Evolutionary conservation across 768 basidiomycete species (phyloP).

Genomic region (Multifurca ochricompacta): DNA sequence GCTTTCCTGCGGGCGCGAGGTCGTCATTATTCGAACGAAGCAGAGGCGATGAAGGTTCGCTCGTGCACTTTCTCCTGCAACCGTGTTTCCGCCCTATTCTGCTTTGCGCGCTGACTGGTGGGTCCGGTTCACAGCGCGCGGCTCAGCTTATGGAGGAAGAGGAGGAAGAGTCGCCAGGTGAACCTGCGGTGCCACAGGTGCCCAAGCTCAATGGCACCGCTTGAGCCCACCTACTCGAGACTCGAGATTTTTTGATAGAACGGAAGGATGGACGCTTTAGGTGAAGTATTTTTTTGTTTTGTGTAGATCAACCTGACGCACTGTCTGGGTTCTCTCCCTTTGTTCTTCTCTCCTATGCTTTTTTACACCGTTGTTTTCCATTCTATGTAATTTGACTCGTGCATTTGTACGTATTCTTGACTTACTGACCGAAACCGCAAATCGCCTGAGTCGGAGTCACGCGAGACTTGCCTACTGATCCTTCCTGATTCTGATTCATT

Average conservation of each 20-base stretch:
- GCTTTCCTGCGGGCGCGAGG: slow-evolving; percentile 75
- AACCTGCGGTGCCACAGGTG: neutral
- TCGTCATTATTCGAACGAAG: slow-evolving; percentile 85
- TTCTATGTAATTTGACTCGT: slow-evolving; percentile 1
- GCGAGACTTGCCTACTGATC: too few species aligned
- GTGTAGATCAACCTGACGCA: neutral
- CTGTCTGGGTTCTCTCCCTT: neutral
- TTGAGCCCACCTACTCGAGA: too few species aligned
- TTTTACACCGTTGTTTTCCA: too few species aligned
- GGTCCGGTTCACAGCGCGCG: slow-evolving; percentile 43
- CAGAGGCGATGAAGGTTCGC: slow-evolving; percentile 84
- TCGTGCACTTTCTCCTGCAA: neutral
- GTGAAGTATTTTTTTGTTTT: neutral
- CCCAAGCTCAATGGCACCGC: slow-evolving; percentile 1
- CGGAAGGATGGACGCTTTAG: neutral
- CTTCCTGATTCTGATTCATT: too few species aligned
- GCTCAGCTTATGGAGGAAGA: slow-evolving; percentile 56
- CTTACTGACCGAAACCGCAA: too few species aligned
- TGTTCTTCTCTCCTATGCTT: too few species aligned
- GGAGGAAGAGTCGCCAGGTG: slow-evolving; percentile 37
- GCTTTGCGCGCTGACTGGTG: slow-evolving; percentile 15
- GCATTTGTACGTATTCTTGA: too few species aligned
- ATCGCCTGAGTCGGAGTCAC: too few species aligned
- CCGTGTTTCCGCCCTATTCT: slow-evolving; percentile 3
- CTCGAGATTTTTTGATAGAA: too few species aligned